Evolutionary conservation across 345 rosid species (phyloP).

Genomic region (Firmiana major): DNA sequence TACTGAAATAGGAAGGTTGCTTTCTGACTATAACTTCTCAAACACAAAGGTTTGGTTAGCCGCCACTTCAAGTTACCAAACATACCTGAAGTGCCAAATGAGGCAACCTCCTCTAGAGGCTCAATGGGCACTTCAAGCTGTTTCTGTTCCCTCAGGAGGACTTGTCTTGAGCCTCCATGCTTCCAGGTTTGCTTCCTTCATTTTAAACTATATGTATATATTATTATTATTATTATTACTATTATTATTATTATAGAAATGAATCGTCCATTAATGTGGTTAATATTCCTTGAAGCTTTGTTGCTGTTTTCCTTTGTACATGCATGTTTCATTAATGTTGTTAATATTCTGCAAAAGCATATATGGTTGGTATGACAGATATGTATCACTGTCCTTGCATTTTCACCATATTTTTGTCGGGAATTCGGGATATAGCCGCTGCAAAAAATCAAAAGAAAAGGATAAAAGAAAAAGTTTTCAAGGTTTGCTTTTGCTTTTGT

Average conservation of each 20-base stretch:
- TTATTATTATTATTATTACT: too few relatives aligned
- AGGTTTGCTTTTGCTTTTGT: background rate
- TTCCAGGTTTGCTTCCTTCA: conserved; percentile 43
- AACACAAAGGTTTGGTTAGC: conserved; percentile 60
- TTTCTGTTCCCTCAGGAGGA: conserved; percentile 77
- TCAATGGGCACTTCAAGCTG: conserved; percentile 81
- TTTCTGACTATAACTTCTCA: conserved; percentile 34
- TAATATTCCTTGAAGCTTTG: conserved; percentile 14
- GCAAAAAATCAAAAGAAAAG: conserved; percentile 12
- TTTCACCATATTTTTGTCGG: conserved; percentile 32
- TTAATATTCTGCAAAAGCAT: conserved; percentile 30
- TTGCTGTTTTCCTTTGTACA: background rate
- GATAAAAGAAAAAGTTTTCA: background rate
- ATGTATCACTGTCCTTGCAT: conserved; percentile 32
- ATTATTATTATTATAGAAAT: conserved; percentile 1
- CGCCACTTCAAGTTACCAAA: conserved; percentile 71
- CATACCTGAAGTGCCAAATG: conserved; percentile 81
- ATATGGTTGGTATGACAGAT: conserved; percentile 30
- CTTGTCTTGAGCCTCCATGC: conserved; percentile 73
- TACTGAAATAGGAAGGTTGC: conserved; percentile 56
- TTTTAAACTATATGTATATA: too few relatives aligned
- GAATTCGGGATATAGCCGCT: conserved; percentile 12
- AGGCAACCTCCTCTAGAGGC: conserved; percentile 76
- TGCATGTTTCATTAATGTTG: conserved; percentile 1
- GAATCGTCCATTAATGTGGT: conserved; percentile 10